Conservation (phyloP, 495 filamentous ascomycete genomes). For the Corynascus novoguineensis region DNA sequence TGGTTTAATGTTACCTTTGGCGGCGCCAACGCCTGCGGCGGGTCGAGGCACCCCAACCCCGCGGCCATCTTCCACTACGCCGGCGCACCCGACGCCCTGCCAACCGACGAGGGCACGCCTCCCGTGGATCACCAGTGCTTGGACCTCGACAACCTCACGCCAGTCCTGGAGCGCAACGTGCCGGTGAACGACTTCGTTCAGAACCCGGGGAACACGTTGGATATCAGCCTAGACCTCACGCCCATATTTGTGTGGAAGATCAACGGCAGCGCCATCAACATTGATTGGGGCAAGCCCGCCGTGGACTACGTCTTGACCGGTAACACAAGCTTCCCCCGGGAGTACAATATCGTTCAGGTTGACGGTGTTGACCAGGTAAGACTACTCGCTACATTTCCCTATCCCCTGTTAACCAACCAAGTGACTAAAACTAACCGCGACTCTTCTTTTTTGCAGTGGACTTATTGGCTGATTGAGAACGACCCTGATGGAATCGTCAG, state of each 20-base stretch:
- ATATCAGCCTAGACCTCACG: constrained; percentile 23
- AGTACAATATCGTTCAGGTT: constrained; percentile 37
- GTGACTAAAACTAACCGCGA: not conserved
- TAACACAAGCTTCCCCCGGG: constrained; percentile 33
- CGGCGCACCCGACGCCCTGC: constrained; percentile 24
- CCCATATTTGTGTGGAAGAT: constrained; percentile 40
- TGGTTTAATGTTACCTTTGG: constrained; percentile 53
- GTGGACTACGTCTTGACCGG: constrained; percentile 33
- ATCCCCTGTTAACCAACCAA: not conserved
- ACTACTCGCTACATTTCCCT: not conserved
- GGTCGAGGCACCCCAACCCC: constrained; percentile 24
- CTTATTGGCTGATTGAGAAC: constrained; percentile 49
- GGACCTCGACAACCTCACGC: constrained; percentile 30
- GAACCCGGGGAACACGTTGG: constrained; percentile 27
- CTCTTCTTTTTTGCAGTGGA: constrained; percentile 30
- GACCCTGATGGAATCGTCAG: constrained; percentile 38
- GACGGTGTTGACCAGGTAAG: constrained; percentile 26
- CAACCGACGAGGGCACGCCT: constrained; percentile 25
- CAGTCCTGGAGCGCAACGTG: constrained; percentile 28
- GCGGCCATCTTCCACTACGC: constrained; percentile 39
- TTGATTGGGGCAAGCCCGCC: constrained; percentile 42
- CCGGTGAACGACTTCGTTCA: constrained; percentile 24
- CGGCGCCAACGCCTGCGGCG: constrained; percentile 28
- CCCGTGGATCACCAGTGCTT: constrained; percentile 29
- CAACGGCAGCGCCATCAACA: constrained; percentile 34